phyloP scores from a whole-genome alignment of 768 basidiomycete species.

The Auriscalpium vulgare region DNA sequence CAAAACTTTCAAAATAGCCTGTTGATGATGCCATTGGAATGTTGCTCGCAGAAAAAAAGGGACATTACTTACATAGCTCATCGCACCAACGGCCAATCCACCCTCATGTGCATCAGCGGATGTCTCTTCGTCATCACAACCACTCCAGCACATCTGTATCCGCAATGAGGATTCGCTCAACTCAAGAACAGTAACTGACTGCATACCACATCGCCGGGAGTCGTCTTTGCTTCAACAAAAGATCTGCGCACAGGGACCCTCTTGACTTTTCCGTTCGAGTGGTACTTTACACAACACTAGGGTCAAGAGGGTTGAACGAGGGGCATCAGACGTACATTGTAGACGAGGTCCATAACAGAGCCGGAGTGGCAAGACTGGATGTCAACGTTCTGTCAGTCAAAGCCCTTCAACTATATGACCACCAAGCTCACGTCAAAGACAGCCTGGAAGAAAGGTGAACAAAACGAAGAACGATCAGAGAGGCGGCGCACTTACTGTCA shows the following conservation, averaged over 20 bases:
- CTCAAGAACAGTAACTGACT: neutral
- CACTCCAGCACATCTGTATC: slow-evolving; percentile 15
- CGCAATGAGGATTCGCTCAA: no score
- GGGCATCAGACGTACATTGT: neutral
- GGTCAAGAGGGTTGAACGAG: neutral
- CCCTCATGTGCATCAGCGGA: slow-evolving; percentile 2
- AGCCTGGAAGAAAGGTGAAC: slow-evolving; percentile 1
- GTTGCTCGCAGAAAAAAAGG: neutral
- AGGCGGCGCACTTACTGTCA: slow-evolving; percentile 25
- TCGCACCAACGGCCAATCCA: slow-evolving; percentile 13
- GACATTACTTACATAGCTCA: slow-evolving; percentile 11
- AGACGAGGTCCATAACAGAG: slow-evolving; percentile 27
- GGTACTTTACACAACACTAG: slow-evolving; percentile 14
- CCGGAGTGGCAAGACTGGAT: slow-evolving; percentile 33
- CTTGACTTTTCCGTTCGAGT: slow-evolving; percentile 11
- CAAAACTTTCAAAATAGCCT: slow-evolving; percentile 8
- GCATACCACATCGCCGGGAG: slow-evolving; percentile 12
- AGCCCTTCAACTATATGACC: neutral
- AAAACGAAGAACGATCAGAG: neutral
- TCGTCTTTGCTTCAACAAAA: slow-evolving; percentile 1
- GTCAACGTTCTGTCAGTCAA: neutral
- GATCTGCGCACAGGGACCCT: neutral
- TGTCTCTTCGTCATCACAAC: slow-evolving; percentile 10
- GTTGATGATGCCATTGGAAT: neutral
- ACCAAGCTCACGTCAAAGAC: slow-evolving; percentile 11